These are phyloP conservation scores for Lachancea cidri DNA, from an alignment of 805 yeast genomes.

Conservation along the genomic window DNA sequence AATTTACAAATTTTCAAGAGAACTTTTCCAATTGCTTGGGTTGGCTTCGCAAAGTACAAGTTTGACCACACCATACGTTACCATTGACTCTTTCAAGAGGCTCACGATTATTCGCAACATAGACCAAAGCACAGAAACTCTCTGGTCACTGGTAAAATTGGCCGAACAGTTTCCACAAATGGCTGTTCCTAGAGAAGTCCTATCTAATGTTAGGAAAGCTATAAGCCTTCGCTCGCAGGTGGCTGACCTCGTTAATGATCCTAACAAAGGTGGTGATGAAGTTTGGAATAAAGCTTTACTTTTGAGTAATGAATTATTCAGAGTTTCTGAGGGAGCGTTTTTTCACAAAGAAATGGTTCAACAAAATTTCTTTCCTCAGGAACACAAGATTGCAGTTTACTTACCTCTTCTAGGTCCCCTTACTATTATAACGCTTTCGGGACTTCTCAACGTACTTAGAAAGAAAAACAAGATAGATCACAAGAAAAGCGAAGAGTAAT, in stretches of 20 bases:
- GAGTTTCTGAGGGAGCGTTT: constrained; percentile 59
- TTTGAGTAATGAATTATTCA: constrained; percentile 44
- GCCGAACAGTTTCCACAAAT: constrained; percentile 68
- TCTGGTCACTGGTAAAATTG: constrained; percentile 66
- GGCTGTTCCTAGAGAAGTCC: constrained; percentile 74
- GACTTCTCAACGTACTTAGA: constrained; percentile 41
- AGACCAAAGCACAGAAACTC: constrained; percentile 57
- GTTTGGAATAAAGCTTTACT: constrained; percentile 49
- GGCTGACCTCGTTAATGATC: constrained; percentile 28
- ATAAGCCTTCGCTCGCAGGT: constrained; percentile 36
- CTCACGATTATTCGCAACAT: constrained; percentile 54
- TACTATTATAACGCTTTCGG: constrained; percentile 54
- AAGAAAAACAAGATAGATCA: constrained; percentile 27
- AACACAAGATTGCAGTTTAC: constrained; percentile 91
- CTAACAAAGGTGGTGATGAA: constrained; percentile 25
- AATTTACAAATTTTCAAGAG: constrained; percentile 67
- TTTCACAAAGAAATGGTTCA: constrained; percentile 94
- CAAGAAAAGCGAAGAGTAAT: constrained; percentile 1
- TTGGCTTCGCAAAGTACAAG: constrained; percentile 49
- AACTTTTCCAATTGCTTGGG: constrained; percentile 69
- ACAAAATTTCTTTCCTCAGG: constrained; percentile 91
- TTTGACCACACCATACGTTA: constrained; percentile 45
- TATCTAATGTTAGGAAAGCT: constrained; percentile 49
- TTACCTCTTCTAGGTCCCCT: constrained; percentile 88
- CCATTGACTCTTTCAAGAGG: constrained; percentile 65